phyloP scores from a whole-genome alignment of 495 filamentous ascomycete genomes.

The Hypoxylon fuscum region DNA sequence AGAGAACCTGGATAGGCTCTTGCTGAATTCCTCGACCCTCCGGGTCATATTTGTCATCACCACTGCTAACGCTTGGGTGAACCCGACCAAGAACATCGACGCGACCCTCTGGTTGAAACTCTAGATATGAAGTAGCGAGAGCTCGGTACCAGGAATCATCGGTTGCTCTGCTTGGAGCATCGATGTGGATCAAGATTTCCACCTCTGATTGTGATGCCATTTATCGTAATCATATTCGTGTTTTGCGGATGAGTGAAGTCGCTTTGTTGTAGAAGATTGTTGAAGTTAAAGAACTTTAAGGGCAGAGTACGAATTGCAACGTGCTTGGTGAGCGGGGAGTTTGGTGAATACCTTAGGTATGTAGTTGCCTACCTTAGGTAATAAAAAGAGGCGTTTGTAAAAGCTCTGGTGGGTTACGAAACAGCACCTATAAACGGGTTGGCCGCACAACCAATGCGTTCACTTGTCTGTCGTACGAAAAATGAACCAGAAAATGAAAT shows the following conservation, averaged over 20 bases:
- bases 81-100: constrained; percentile 7
- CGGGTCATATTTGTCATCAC: not conserved
- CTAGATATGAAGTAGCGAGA: constrained; percentile 67
- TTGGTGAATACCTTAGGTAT: too few species aligned
- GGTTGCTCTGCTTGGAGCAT: constrained; percentile 65
- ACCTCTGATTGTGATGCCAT: constrained; percentile 48
- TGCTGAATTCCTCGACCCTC: constrained; percentile 6
- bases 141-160: constrained; percentile 73
- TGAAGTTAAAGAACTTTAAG: too few species aligned
- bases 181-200: constrained; percentile 76
- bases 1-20: constrained; percentile 1
- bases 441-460: too few species aligned
- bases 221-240: constrained; percentile 21
- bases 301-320: too few species aligned
- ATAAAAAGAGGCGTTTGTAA: too few species aligned
- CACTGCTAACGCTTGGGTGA: constrained; percentile 1
- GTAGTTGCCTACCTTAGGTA: too few species aligned
- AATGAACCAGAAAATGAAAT: too few species aligned
- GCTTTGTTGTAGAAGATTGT: too few species aligned
- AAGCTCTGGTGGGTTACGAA: too few species aligned
- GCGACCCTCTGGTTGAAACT: constrained; percentile 57
- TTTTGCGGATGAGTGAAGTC: not conserved
- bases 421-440: too few species aligned
- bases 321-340: too few species aligned
- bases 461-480: too few species aligned